These are phyloP conservation scores for Zygosaccharomyces pseudorouxii DNA, from an alignment of 805 yeast species.

Conservation along the genomic window DNA sequence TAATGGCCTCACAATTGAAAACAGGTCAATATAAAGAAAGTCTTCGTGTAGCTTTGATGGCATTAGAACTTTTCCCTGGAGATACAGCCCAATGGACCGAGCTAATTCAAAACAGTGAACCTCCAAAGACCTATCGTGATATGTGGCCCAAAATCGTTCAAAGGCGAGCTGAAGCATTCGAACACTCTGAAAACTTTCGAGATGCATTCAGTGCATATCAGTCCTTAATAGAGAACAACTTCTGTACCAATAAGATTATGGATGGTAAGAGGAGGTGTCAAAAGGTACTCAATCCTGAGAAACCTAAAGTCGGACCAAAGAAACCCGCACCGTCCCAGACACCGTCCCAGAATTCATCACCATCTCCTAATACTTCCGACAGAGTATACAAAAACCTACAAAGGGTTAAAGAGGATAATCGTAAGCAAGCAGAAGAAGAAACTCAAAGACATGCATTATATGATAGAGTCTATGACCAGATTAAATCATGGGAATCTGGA, in stretches of 20 bases:
- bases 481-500: constrained; percentile 63
- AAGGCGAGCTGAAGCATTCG: constrained; percentile 79
- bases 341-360: not conserved
- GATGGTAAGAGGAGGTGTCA: constrained; percentile 82
- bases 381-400: constrained; percentile 41
- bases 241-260: constrained; percentile 55
- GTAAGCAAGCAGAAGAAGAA: constrained; percentile 45
- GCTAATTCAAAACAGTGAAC: constrained; percentile 36
- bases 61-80: constrained; percentile 35
- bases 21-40: constrained; percentile 56
- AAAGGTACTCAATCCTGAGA: constrained; percentile 52
- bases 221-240: constrained; percentile 61
- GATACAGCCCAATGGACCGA: constrained; percentile 39
- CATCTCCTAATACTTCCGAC: not conserved
- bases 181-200: constrained; percentile 65
- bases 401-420: constrained; percentile 46
- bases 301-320: constrained; percentile 12
- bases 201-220: constrained; percentile 62
- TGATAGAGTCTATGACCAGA: constrained; percentile 53
- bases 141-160: constrained; percentile 70
- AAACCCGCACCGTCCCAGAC: too few species aligned
- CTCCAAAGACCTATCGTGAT: constrained; percentile 39
- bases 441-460: constrained; percentile 55
- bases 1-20: constrained; percentile 62
- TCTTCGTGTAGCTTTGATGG: constrained; percentile 31